phyloP scores from a whole-genome alignment of 1,139 yeast species.

The Geotrichum bryndzae region DNA sequence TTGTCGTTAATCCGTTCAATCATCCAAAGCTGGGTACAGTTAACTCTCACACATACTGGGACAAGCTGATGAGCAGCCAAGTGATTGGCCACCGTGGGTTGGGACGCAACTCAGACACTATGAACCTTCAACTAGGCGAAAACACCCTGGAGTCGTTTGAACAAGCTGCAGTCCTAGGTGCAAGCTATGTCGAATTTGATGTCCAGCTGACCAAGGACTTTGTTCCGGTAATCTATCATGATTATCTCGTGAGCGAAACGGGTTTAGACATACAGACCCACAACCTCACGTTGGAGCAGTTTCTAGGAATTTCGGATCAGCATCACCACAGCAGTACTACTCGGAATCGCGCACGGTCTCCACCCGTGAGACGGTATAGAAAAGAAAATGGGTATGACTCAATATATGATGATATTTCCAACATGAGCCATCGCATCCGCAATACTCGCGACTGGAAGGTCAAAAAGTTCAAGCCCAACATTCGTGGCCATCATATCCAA shows the following conservation, averaged over 20 bases:
- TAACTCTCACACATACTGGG: constrained; percentile 85
- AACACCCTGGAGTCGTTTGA: constrained; percentile 92
- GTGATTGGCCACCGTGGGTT: constrained; percentile 96
- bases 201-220: constrained; percentile 93
- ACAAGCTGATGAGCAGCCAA: constrained; percentile 76
- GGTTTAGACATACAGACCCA: constrained; percentile 98
- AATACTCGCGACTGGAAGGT: constrained; percentile 81
- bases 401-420: constrained; percentile 25
- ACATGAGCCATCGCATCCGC: constrained; percentile 62
- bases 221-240: constrained; percentile 92
- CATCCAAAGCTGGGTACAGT: constrained; percentile 66
- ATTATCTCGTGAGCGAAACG: constrained; percentile 88
- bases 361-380: constrained; percentile 8
- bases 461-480: constrained; percentile 85
- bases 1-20: constrained; percentile 64
- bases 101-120: constrained; percentile 73
- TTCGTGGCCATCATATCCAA: constrained; percentile 84
- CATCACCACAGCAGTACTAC: constrained; percentile 6
- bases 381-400: constrained; percentile 14
- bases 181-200: constrained; percentile 71
- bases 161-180: constrained; percentile 95
- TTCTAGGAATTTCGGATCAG: constrained; percentile 43
- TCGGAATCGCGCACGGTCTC: not conserved
- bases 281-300: constrained; percentile 82
- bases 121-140: constrained; percentile 88